Evolutionary conservation across 2,329 filamentous ascomycete genomes (phyloP).

Genomic region (Sporothrix phasma): DNA sequence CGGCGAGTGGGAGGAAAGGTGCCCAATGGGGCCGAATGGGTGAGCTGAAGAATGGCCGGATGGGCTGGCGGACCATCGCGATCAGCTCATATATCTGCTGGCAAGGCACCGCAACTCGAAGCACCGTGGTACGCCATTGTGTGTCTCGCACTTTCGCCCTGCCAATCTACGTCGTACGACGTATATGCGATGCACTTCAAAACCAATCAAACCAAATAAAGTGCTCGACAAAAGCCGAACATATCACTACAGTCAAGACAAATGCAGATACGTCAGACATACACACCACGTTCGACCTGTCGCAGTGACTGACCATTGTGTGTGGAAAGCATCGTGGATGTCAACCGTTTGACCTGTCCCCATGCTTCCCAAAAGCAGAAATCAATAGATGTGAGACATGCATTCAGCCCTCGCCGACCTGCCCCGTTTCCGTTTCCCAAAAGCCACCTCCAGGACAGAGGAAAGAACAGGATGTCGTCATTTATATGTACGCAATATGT

Average conservation of each 20-base stretch:
- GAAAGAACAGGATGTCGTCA: too few relatives aligned
- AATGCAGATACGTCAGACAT: not conserved
- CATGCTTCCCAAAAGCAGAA: not conserved
- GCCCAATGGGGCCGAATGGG: not conserved
- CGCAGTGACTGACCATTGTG: not conserved
- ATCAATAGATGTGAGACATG: constrained; percentile 8
- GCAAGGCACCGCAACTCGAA: not conserved
- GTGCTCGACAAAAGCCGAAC: not conserved
- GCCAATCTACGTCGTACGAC: too few relatives aligned
- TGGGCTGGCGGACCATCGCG: not conserved
- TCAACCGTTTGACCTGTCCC: not conserved
- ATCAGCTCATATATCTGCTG: not conserved
- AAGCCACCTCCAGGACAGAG: not conserved
- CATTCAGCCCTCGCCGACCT: not conserved
- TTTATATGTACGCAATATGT: not conserved
- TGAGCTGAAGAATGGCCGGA: not conserved
- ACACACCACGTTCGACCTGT: not conserved
- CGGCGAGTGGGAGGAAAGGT: not conserved
- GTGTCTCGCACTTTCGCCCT: not conserved
- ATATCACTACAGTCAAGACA: too few relatives aligned
- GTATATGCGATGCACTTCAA: too few relatives aligned
- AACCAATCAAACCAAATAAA: not conserved
- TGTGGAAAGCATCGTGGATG: not conserved
- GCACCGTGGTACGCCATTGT: not conserved
- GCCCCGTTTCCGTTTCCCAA: not conserved